These are phyloP conservation scores for Fusarium sp. DNA, from an alignment of 2,329 filamentous ascomycete species.

Conservation along the genomic window DNA sequence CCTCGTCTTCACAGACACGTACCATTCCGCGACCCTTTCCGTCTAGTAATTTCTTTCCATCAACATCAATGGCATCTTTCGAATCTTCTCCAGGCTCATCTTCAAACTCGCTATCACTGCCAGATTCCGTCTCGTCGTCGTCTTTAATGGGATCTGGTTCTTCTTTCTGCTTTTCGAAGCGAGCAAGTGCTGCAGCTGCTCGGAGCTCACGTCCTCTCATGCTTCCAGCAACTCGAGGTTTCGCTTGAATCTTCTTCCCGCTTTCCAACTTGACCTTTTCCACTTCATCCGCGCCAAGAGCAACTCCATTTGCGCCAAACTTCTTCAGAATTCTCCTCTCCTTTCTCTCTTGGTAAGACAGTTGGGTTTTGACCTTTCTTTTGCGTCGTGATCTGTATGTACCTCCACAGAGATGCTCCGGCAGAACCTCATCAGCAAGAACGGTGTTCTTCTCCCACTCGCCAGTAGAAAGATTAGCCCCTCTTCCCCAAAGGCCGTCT, in stretches of 20 bases:
- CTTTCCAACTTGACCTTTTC: slow-evolving; percentile 74
- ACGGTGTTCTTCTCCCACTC: slow-evolving; percentile 67
- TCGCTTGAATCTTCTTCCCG: slow-evolving; percentile 70
- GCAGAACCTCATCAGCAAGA: slow-evolving; percentile 66
- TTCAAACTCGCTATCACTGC: slow-evolving; percentile 63
- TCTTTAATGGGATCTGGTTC: slow-evolving; percentile 52
- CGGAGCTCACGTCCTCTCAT: slow-evolving; percentile 79
- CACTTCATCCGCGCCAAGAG: slow-evolving; percentile 76
- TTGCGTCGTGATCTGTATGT: slow-evolving; percentile 75
- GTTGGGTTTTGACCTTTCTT: slow-evolving; percentile 62
- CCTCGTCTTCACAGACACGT: slow-evolving; percentile 79
- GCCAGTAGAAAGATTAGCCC: slow-evolving; percentile 71
- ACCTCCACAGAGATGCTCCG: slow-evolving; percentile 83
- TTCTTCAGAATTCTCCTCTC: slow-evolving; percentile 79
- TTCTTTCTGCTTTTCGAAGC: slow-evolving; percentile 72
- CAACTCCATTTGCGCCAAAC: slow-evolving; percentile 77
- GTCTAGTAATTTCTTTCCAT: slow-evolving; percentile 74
- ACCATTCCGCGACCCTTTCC: slow-evolving; percentile 74
- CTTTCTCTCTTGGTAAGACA: slow-evolving; percentile 78
- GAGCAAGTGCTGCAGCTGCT: slow-evolving; percentile 79
- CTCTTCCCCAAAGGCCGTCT: slow-evolving; percentile 85
- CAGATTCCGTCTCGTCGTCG: slow-evolving; percentile 54
- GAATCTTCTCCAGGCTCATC: slow-evolving; percentile 56
- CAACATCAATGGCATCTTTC: slow-evolving; percentile 70
- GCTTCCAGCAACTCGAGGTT: slow-evolving; percentile 80